Conservation (phyloP, 2,329 filamentous ascomycete species). For the Ceratocystis albifundus region DNA sequence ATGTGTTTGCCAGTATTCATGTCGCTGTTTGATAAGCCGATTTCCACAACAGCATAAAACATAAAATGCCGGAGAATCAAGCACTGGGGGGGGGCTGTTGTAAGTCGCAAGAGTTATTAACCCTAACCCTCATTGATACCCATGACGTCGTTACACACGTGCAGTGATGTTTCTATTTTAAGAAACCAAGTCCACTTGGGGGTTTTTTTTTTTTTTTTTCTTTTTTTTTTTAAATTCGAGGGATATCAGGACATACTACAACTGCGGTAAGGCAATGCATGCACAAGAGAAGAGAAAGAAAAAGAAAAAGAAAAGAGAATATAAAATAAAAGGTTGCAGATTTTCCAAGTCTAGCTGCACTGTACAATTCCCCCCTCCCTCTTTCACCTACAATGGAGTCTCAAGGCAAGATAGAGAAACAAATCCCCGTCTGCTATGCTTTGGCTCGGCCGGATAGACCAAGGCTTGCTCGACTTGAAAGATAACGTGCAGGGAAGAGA, state of each 20-base stretch:
- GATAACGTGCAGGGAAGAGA: not conserved
- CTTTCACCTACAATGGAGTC: not conserved
- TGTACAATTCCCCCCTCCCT: not conserved
- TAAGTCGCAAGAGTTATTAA: not conserved
- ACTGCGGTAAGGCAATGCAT: no score
- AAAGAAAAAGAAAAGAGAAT: not conserved
- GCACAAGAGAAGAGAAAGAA: not conserved
- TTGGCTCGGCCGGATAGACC: not conserved
- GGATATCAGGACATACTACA: not conserved
- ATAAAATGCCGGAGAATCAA: no score
- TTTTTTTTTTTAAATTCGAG: not conserved
- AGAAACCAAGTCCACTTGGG: not conserved
- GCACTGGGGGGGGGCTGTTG: not conserved
- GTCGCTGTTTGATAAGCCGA: not conserved
- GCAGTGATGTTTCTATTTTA: not conserved
- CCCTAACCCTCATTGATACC: not conserved
- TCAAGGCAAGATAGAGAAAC: not conserved
- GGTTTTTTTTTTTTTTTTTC: no score
- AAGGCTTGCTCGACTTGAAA: no score
- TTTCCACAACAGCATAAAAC: no score
- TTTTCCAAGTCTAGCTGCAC: slow-evolving; percentile 2
- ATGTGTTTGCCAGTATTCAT: not conserved
- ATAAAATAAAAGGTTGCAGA: not conserved
- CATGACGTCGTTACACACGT: slow-evolving; percentile 1
- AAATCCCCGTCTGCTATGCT: no score